Evolutionary conservation across 2,329 filamentous ascomycete species (phyloP), one percentile per base, ranked within the genome.

Genomic region (Penicillium digitatum): DNA sequence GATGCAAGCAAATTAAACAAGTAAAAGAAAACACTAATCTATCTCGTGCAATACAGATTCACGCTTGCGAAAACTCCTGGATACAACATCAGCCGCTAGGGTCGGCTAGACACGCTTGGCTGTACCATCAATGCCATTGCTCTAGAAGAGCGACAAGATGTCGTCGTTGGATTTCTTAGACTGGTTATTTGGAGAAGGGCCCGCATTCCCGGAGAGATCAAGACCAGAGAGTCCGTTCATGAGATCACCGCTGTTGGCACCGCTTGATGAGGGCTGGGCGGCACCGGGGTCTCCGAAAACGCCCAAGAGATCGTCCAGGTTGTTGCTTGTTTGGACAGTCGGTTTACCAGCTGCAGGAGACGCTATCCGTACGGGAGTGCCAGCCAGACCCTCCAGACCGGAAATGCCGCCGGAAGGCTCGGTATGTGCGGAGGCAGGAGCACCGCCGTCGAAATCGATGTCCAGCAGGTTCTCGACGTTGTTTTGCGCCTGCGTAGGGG

Each of bases 391-490:
- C 66, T 80, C 78, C 3, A 80, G 72, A 47, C 87, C 87, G 57
- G 89, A 89, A 70, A 90, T 78, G 54, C 86, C 87, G 55, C 72
- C 72, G 74, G 72, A 65, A 16, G 84, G 81, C 59, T 85, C 79
- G 52, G 83, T 82, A 62, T 92, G 88, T 48, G 90, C 81, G 12
- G 89, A 93, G n/a, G 94, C 93, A 3, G 93, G 93, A 3, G 89
- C 92, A 3, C 89, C 88, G 26, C 93, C 94, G 68, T 97, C 94
- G 69, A 96, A 96, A 73, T 96, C 91, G 66, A 96, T 95, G 67
- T 99, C 94, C 53, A 99, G 82, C 20, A 99, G 80, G 71, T 97
- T 99, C 74, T 99, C 94, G 61, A 93, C 82, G 66, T 96, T 96
- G 77, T 76, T 88, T 71, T 91, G 87, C 7, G 81, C 68, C 58